These are phyloP conservation scores for Zhuliangozyma parablackwelliae DNA, from an alignment of 1,139 yeast genomes.

Conservation along the genomic window DNA sequence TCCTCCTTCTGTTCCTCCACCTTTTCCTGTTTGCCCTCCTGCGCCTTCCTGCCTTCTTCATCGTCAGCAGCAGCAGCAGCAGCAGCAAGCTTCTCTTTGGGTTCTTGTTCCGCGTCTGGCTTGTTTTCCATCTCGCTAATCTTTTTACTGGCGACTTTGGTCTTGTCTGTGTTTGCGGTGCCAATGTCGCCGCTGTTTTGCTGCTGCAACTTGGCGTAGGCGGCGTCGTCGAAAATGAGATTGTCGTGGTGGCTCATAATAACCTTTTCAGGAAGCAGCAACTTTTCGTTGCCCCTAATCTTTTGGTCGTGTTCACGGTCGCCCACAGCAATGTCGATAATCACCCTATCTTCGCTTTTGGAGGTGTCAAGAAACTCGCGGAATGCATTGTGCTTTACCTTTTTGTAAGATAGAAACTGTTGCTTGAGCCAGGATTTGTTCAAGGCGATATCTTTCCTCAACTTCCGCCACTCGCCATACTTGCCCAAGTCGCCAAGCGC, in stretches of 20 bases:
- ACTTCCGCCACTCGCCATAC: slow-evolving; percentile 32
- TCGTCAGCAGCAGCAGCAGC: not conserved
- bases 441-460: slow-evolving; percentile 37
- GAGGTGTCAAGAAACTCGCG: slow-evolving; percentile 4
- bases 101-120: slow-evolving; percentile 2
- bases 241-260: slow-evolving; percentile 25
- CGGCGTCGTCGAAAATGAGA: slow-evolving; percentile 26
- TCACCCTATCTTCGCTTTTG: slow-evolving; percentile 19
- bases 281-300: slow-evolving; percentile 30
- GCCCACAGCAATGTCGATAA: slow-evolving; percentile 38
- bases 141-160: slow-evolving; percentile 13
- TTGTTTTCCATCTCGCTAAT: slow-evolving; percentile 11
- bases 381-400: slow-evolving; percentile 15
- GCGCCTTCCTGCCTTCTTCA: slow-evolving; percentile 12
- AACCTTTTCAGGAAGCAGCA: slow-evolving; percentile 25
- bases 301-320: slow-evolving; percentile 22
- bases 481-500: slow-evolving; percentile 24
- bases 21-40: slow-evolving; percentile 13
- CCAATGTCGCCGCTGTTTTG: slow-evolving; percentile 7
- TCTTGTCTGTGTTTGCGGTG: slow-evolving; percentile 9
- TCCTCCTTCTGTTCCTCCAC: slow-evolving; percentile 10
- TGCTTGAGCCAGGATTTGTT: slow-evolving; percentile 30
- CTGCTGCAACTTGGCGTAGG: slow-evolving; percentile 17
- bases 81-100: slow-evolving; percentile 14
- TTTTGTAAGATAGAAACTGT: slow-evolving; percentile 31